Evolutionary conservation across 1,284 basidiomycete genomes (phyloP).

Genomic region (Puccinia novopanici): DNA sequence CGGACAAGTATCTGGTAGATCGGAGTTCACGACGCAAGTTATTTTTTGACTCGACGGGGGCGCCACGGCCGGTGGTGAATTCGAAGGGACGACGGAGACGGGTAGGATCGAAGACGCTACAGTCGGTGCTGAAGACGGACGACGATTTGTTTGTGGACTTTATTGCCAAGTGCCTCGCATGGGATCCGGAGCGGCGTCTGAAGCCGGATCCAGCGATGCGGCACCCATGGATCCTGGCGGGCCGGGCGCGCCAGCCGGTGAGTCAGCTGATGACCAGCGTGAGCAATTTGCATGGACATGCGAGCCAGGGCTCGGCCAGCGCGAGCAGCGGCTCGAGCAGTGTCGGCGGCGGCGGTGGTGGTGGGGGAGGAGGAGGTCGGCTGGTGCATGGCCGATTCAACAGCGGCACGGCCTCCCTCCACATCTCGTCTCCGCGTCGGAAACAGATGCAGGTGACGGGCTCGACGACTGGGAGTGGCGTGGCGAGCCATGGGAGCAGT

Average conservation of each 20-base stretch:
- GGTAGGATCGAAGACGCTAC: constrained; percentile 84
- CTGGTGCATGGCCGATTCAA: constrained; percentile 16
- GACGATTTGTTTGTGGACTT: constrained; percentile 65
- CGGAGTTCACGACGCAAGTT: constrained; percentile 88
- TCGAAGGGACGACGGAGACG: constrained; percentile 90
- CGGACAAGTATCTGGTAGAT: constrained; percentile 92
- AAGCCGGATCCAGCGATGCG: constrained; percentile 82
- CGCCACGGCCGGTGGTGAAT: constrained; percentile 89
- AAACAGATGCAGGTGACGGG: constrained; percentile 17
- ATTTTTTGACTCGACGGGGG: constrained; percentile 93
- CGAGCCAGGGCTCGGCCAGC: too few relatives aligned
- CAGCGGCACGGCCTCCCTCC: background rate
- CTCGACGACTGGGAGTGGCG: background rate
- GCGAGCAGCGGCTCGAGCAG: background rate
- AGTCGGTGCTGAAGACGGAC: constrained; percentile 83
- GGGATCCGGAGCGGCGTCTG: constrained; percentile 94
- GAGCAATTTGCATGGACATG: background rate
- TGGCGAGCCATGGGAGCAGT: background rate
- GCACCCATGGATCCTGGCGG: constrained; percentile 57
- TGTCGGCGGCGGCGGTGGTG: background rate
- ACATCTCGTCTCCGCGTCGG: constrained; percentile 43
- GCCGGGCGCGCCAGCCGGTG: constrained; percentile 3
- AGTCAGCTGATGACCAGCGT: background rate
- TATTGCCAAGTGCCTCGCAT: constrained; percentile 89
- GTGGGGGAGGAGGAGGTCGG: background rate